phyloP scores from a whole-genome alignment of 2,329 filamentous ascomycete species.

The Didymella lethalis region DNA sequence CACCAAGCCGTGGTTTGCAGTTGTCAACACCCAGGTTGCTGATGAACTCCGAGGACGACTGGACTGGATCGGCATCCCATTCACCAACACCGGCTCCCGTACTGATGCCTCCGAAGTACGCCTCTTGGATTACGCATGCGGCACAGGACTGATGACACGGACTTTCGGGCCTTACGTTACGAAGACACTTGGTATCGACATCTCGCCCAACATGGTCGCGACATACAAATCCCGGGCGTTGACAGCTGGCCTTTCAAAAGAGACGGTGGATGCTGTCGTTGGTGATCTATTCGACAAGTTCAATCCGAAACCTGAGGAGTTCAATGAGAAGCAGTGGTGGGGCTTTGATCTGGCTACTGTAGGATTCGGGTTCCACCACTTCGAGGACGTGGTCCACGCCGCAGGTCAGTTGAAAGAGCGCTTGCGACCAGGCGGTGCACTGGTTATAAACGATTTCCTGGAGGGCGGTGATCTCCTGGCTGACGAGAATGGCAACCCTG shows the following conservation, averaged over 20 bases:
- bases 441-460: slow-evolving; percentile 74
- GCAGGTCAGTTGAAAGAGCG: slow-evolving; percentile 67
- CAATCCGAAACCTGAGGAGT: slow-evolving; percentile 27
- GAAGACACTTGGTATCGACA: slow-evolving; percentile 71
- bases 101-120: slow-evolving; percentile 53
- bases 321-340: slow-evolving; percentile 44
- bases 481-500: slow-evolving; percentile 37
- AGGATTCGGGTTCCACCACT: slow-evolving; percentile 58
- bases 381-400: slow-evolving; percentile 67
- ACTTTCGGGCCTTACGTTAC: slow-evolving; percentile 68
- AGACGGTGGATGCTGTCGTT: slow-evolving; percentile 36
- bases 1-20: slow-evolving; percentile 59
- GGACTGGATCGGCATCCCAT: slow-evolving; percentile 69
- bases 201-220: slow-evolving; percentile 74
- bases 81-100: slow-evolving; percentile 50
- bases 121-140: slow-evolving; percentile 79
- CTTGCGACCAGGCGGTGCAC: slow-evolving; percentile 69
- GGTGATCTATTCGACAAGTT: slow-evolving; percentile 50
- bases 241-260: slow-evolving; percentile 24
- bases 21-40: slow-evolving; percentile 63
- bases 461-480: slow-evolving; percentile 56
- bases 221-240: slow-evolving; percentile 69
- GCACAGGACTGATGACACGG: slow-evolving; percentile 70
- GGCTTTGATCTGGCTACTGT: slow-evolving; percentile 56
- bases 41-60: slow-evolving; percentile 62